A percentile compares a stretch with the other conserved stretches of the same genome.
These are phyloP conservation scores for Ophiocytium majus DNA, from an alignment of 352 stramenopile species.

Conservation along the genomic window DNA sequence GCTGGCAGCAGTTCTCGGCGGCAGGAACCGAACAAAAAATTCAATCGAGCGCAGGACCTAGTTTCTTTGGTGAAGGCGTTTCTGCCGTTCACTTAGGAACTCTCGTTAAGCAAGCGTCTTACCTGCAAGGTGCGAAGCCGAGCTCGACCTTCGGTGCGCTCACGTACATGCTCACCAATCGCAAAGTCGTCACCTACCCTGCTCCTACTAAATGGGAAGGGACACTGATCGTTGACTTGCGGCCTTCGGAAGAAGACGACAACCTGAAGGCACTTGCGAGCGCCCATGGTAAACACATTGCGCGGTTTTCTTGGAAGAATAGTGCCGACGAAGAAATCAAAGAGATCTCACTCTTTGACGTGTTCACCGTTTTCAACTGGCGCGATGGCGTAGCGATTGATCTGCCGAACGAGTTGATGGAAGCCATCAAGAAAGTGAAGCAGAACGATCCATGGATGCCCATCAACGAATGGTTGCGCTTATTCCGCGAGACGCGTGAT, in stretches of 20 bases:
- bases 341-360: background rate
- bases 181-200: background rate
- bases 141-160: background rate
- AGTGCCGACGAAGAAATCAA: background rate
- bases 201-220: background rate
- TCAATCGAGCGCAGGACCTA: too few relatives aligned
- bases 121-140: background rate
- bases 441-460: background rate
- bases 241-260: background rate
- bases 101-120: background rate
- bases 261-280: too few relatives aligned
- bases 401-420: background rate
- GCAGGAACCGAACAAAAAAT: background rate
- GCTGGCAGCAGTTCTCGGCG: background rate
- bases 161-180: background rate
- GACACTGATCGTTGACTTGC: background rate
- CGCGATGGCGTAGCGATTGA: background rate
- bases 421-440: background rate
- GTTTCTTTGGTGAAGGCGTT: slow-evolving; percentile 9
- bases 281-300: background rate
- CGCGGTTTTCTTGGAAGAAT: background rate
- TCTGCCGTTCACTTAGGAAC: background rate
- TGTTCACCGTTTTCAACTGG: background rate
- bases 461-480: background rate
- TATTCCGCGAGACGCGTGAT: background rate